A percentile compares a stretch with the other conserved stretches of the same genome.
Conservation (phyloP, 1,284 basidiomycete species). For the Leccinum fuscescens region DNA sequence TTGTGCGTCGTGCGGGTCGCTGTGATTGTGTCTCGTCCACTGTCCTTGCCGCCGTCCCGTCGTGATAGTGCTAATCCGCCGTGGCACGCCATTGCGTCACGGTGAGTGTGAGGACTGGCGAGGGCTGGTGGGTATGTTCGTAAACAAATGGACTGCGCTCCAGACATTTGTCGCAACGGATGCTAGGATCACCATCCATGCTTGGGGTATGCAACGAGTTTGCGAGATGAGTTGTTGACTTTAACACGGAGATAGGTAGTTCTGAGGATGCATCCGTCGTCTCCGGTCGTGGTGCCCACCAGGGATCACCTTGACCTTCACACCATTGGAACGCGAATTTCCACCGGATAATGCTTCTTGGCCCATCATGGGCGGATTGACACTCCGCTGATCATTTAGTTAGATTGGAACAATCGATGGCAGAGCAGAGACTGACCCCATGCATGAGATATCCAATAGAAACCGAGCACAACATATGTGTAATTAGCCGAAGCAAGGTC, state of each 20-base stretch:
- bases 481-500: slow-evolving; percentile 51
- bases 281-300: slow-evolving; percentile 19
- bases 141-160: slow-evolving; percentile 54
- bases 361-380: slow-evolving; percentile 46
- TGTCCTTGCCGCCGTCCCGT: too few species aligned
- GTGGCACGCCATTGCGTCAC: too few species aligned
- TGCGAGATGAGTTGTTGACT: not conserved
- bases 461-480: slow-evolving; percentile 70
- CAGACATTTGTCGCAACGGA: slow-evolving; percentile 36
- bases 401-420: slow-evolving; percentile 13
- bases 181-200: slow-evolving; percentile 12
- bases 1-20: too few species aligned
- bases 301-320: slow-evolving; percentile 54
- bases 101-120: too few species aligned
- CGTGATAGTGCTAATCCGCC: too few species aligned
- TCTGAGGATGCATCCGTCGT: not conserved
- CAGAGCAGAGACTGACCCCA: slow-evolving; percentile 56
- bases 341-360: slow-evolving; percentile 57
- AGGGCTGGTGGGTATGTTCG: slow-evolving; percentile 17
- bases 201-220: not conserved
- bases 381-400: slow-evolving; percentile 53
- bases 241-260: not conserved
- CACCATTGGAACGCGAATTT: slow-evolving; percentile 84
- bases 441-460: slow-evolving; percentile 65
- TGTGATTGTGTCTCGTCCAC: too few species aligned